These are phyloP conservation scores for Cutaneotrichosporon cyanovorans DNA, from an alignment of 1,284 basidiomycete genomes.

Conservation along the genomic window DNA sequence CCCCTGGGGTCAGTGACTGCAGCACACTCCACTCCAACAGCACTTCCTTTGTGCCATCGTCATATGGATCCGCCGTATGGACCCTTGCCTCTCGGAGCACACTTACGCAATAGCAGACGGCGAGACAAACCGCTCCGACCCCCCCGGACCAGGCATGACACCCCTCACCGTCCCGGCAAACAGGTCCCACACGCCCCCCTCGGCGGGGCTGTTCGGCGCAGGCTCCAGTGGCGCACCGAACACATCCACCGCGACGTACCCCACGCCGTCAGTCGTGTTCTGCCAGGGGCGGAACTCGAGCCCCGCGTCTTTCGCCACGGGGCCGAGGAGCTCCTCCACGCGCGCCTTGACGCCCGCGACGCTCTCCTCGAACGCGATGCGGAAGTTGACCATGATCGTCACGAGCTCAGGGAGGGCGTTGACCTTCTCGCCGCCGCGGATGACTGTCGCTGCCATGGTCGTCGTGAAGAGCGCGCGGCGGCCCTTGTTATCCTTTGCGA, in stretches of 20 bases:
- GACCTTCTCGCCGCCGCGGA: slow-evolving; percentile 37
- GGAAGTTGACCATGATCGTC: slow-evolving; percentile 38
- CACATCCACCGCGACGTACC: slow-evolving; percentile 30
- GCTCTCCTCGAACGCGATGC: slow-evolving; percentile 42
- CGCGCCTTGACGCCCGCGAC: slow-evolving; percentile 33
- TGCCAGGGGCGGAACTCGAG: slow-evolving; percentile 20
- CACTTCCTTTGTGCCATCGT: too few relatives aligned
- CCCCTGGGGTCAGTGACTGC: slow-evolving; percentile 21
- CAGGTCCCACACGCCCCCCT: slow-evolving; percentile 41
- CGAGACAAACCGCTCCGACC: slow-evolving; percentile 33
- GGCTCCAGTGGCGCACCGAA: slow-evolving; percentile 43
- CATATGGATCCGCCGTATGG: too few relatives aligned
- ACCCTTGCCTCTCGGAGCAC: too few relatives aligned
- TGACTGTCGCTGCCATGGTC: slow-evolving; percentile 40
- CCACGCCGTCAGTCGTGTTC: slow-evolving; percentile 11
- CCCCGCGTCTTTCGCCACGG: slow-evolving; percentile 30
- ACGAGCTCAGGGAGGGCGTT: slow-evolving; percentile 37
- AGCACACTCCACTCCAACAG: not conserved
- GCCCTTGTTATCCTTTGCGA: not conserved
- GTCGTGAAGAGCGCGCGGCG: slow-evolving; percentile 26
- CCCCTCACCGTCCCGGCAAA: slow-evolving; percentile 44
- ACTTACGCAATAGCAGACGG: slow-evolving; percentile 31
- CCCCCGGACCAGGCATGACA: slow-evolving; percentile 29
- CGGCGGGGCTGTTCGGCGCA: slow-evolving; percentile 35
- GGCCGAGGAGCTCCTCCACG: slow-evolving; percentile 20